Base-by-base conservation (phyloP, 2,329 filamentous ascomycete genomes). In the Anisogramma anomala region DNA sequence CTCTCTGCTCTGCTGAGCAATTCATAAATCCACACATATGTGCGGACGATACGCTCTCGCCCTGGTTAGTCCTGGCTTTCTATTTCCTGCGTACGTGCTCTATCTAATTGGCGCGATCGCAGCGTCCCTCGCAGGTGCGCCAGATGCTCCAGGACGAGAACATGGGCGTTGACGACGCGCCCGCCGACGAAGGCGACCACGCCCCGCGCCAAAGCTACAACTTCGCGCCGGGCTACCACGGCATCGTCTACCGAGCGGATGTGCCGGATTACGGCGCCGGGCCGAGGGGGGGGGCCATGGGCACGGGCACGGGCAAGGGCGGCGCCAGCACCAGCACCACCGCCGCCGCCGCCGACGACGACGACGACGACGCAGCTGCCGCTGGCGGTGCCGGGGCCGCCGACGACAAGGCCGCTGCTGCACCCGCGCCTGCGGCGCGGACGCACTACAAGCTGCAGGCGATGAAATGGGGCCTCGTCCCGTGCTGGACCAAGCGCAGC, bases 391-490 rank as follows among this genome's bases (percentile, higher is more conserved):
- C 30, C 8, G 9, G 8, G 8, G 14, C 15, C 15, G 3, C 28
- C 46, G 10, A 34, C 40, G 13, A 38, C 33, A 37, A 31, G 47
- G 11, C 36, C 9, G 4, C 8, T 0, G 19, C 19, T 13, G 17
- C 8, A 10, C 5, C 26, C 26, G 5, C 9, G 4, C 26, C n/a
- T n/a, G n/a, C n/a, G n/a, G n/a, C n/a, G n/a, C n/a, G n/a, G n/a
- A 68, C 69, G 8, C 77, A 64, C 50, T 94, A 93, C 65, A 89
- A 84, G 59, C 66, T 98, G 7, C 87, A 95, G 58, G 71, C 79
- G 2, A 96, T 96, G 84, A 89, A 86, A 71, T 98, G 91, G 91
- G 91, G 89, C 0, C 71, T 98, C 6, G 70, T 96, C 11, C 89
- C 91, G 0, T 94, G 82, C 60, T 96, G 89, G 89, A 93, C 84